Evolutionary conservation across 495 filamentous ascomycete species (phyloP).

Genomic region (Viridothelium virens): DNA sequence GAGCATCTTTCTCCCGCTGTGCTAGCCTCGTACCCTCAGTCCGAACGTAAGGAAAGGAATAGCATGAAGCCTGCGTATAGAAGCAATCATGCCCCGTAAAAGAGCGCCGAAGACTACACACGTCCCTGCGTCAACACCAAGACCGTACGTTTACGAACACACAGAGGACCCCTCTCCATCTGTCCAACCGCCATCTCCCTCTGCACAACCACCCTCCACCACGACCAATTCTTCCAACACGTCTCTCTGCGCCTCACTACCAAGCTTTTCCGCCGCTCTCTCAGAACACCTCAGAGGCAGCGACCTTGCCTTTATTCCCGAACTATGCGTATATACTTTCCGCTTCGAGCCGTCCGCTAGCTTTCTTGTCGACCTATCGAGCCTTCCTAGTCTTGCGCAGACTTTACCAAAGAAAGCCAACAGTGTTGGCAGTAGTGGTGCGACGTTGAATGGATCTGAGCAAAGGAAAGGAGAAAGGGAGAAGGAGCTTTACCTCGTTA

Average conservation of each 20-base stretch:
- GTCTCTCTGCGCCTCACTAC: background rate
- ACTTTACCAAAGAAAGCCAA: background rate
- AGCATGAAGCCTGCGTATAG: too few species aligned
- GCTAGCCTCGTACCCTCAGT: too few species aligned
- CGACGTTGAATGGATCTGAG: background rate
- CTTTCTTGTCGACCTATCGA: background rate
- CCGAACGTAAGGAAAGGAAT: too few species aligned
- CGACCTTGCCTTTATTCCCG: slow-evolving; percentile 2
- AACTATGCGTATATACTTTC: background rate
- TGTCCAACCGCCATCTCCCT: background rate
- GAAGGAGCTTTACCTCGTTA: background rate
- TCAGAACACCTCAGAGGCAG: background rate
- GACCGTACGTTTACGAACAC: background rate
- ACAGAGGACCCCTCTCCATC: background rate
- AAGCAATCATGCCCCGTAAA: background rate
- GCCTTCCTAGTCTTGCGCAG: background rate
- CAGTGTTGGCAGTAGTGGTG: background rate
- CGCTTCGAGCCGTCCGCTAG: background rate
- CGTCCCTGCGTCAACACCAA: background rate
- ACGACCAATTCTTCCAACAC: background rate
- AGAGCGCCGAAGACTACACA: background rate
- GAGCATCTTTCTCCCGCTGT: too few species aligned
- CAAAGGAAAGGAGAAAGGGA: background rate
- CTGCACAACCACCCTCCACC: background rate
- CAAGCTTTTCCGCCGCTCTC: background rate